Evolutionary conservation across 352 stramenopile genomes (phyloP), one percentile per base, ranked within the genome.

Genomic region (Phytophthora melonis): DNA sequence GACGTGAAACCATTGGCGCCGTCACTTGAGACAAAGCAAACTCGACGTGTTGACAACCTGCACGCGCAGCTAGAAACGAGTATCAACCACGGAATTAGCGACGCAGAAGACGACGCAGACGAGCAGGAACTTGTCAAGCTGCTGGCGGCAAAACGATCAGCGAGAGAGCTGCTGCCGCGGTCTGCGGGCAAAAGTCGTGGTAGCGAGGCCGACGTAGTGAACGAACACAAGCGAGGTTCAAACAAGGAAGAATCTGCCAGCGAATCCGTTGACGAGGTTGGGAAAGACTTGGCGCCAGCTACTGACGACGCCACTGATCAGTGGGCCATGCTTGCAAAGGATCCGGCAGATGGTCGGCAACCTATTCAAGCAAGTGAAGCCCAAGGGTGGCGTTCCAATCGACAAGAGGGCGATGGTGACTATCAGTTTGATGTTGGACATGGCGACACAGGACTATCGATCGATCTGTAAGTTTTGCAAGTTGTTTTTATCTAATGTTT

Each of bases 401-500:
- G n/a, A 21, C 21, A 59, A 39, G 36, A 10, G 23, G 39, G 52
- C 27, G 54, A 67, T 18, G 47, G 74, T 1, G 55, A 62, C 18
- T 78, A 32, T 1, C 56, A 68, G 47, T 39, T 72, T 11, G 68
- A 61, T 32, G 11, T 54, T 14, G 49, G n/a, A 34, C 36, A 54
- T 30, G 70, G 79, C 0, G 70, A 82, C 2, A 78, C 74, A 55
- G 74, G 75, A 16, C 41, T 93, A 1, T 91, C 83, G 47, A 85
- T 95, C 6, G 88, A 95, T 63, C 67, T 93, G 88, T 95, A 71
- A 60, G 81, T 30, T 67, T n/a, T 57, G 10, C n/a, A 19, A 53
- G 3, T 55, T 55, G 32, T 45, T 70, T 65, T 68, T 65, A 63
- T 71, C 64, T 74, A 76, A 30, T 32, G 13, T 13, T 21, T 64